Percentiles rank a stretch among this genome's conserved stretches.
Conservation (phyloP, 176 grass and related monocot species). For the Urochloa ruziziensis region DNA sequence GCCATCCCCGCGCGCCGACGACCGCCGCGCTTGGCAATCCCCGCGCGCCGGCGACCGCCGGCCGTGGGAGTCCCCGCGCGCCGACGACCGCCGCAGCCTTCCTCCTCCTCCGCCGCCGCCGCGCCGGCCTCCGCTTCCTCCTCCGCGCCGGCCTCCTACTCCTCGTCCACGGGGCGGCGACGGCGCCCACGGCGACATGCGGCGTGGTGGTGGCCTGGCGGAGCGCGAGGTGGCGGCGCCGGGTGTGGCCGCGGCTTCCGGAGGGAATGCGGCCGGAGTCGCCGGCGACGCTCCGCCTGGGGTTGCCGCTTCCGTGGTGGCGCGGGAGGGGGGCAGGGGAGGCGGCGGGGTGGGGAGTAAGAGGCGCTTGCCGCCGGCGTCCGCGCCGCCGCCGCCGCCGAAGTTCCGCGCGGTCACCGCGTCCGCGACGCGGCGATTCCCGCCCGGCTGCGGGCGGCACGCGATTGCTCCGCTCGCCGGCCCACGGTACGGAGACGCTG, state of each 20-base stretch:
- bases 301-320: not conserved
- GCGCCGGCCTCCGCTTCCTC: not conserved
- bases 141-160: not conserved
- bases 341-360: not conserved
- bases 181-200: not conserved
- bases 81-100: not conserved
- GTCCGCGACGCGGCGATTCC: not conserved
- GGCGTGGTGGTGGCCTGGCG: not conserved
- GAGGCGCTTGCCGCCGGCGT: not conserved
- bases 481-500: not conserved
- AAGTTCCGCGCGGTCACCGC: conserved; percentile 7
- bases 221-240: not conserved
- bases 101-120: not conserved
- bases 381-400: not conserved
- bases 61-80: not conserved
- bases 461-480: not conserved
- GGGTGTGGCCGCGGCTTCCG: not conserved
- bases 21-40: not conserved
- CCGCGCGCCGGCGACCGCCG: not conserved
- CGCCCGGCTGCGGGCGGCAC: conserved; percentile 18
- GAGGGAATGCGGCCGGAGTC: not conserved
- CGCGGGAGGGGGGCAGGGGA: not conserved
- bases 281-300: not conserved
- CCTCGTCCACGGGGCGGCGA: not conserved
- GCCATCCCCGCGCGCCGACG: not conserved